Conservation (phyloP, 805 yeast genomes). For the Kluyveromyces dobzhanskii region DNA sequence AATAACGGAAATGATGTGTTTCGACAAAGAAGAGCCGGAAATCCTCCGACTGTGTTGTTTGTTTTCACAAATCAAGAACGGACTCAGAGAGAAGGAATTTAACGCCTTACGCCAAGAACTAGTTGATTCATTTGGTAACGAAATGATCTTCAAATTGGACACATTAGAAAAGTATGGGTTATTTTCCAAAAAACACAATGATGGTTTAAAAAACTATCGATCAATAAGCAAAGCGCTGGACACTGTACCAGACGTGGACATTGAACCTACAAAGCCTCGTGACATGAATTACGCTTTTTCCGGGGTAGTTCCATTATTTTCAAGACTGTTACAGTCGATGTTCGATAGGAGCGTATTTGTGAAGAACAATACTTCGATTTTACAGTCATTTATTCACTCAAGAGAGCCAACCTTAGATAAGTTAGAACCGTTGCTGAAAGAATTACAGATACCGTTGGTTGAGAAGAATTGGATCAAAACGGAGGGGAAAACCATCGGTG, state of each 20-base stretch:
- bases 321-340: slow-evolving; percentile 63
- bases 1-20: slow-evolving; percentile 41
- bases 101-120: slow-evolving; percentile 46
- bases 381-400: slow-evolving; percentile 27
- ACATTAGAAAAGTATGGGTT: slow-evolving; percentile 16
- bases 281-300: slow-evolving; percentile 56
- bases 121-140: slow-evolving; percentile 56
- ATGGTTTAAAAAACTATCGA: slow-evolving; percentile 5
- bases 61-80: slow-evolving; percentile 56
- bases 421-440: slow-evolving; percentile 17
- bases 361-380: slow-evolving; percentile 22
- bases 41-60: slow-evolving; percentile 48
- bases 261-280: slow-evolving; percentile 13
- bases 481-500: slow-evolving; percentile 7
- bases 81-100: slow-evolving; percentile 58
- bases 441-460: background rate
- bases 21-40: slow-evolving; percentile 32
- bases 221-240: slow-evolving; percentile 5
- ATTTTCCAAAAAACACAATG: slow-evolving; percentile 11
- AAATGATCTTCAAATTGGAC: slow-evolving; percentile 20
- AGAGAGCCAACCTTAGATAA: slow-evolving; percentile 18
- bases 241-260: slow-evolving; percentile 8
- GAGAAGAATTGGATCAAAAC: slow-evolving; percentile 1
- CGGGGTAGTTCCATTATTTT: slow-evolving; percentile 70
- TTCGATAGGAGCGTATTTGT: slow-evolving; percentile 47